Evolutionary conservation across 257 asterid genomes (phyloP), one percentile per base, ranked within the genome.

Genomic region (Gentiana dahurica): DNA sequence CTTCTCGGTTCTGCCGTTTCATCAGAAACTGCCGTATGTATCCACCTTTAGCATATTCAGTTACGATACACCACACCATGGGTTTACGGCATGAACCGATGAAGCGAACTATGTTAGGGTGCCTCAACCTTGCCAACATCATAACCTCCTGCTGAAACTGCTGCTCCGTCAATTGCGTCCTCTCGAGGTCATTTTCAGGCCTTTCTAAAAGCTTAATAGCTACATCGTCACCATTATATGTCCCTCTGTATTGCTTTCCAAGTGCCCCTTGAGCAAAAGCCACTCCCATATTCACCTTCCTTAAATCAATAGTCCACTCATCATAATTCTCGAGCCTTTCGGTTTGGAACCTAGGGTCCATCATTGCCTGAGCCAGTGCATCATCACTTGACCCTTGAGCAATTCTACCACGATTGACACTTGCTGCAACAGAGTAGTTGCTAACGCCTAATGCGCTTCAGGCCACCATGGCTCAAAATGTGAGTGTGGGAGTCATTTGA

Each of bases 261-360:
- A 91, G 87, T 65, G 98, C 98, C 49, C 97, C 98, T 64, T 91
- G 94, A 54, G 98, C 96, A 63, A 91, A 91, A 48, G 98, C 98
- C 0, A 92, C 86, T 12, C 98, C 98, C 96, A 91, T 91, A 73
- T 79, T 79, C 60, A 91, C 97, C 79, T 79, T 91, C 78, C 94
- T 73, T 79, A 91, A 59, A 79, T 91, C 96, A 69, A 91, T 83
- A 2, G 91, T 85, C 99, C 97, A 88, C 47, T 88, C 97, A 8
- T 88, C 89, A 61, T 85, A 92, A 73, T 85, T 66, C 49, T 86
- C 93, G 64, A 87, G 98, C 56, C 96, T 96, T 56, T 83, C 87
- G 8, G 96, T 85, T 24, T 89, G 95, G 70, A 62, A 80, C 43
- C 81, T 78, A 54, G 95, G 86, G 64, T 91, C 94, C 88, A 91